Evolutionary conservation across 768 basidiomycete species (phyloP).

Genomic region (Leccinellum luteum): DNA sequence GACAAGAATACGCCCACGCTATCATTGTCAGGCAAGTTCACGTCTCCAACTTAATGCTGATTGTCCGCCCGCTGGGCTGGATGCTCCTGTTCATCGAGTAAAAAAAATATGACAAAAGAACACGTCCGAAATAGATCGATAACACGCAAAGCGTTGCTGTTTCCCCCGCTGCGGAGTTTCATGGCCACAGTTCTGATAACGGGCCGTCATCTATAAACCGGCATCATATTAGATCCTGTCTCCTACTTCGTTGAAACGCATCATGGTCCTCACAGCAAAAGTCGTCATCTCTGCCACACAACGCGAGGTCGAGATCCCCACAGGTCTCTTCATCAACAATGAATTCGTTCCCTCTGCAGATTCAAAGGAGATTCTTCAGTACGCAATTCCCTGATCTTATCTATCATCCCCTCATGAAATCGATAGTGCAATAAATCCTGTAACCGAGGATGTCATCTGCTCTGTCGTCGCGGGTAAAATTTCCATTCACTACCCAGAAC

Average conservation of each 20-base stretch:
- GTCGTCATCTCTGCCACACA: conserved; percentile 41
- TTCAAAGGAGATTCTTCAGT: conserved; percentile 64
- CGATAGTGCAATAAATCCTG: conserved; percentile 71
- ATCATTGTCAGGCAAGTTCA: background rate
- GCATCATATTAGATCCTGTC: background rate
- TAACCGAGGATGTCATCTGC: conserved; percentile 73
- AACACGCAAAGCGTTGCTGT: background rate
- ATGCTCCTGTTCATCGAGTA: background rate
- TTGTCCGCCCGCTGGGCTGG: background rate
- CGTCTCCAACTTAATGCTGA: background rate
- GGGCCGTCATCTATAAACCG: conserved; percentile 10
- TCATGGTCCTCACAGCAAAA: conserved; percentile 49
- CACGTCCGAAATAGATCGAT: background rate
- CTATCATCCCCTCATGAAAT: conserved; percentile 13
- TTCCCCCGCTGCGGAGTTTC: conserved; percentile 3
- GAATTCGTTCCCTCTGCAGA: conserved; percentile 79
- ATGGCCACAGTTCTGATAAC: conserved; percentile 10
- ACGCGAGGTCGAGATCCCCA: conserved; percentile 62
- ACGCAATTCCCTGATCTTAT: conserved; percentile 25
- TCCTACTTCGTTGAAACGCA: conserved; percentile 22
- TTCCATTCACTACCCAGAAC: background rate
- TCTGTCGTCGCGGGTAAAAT: conserved; percentile 59
- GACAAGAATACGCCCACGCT: background rate
- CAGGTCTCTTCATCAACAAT: conserved; percentile 90
- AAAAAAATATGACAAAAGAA: background rate